A percentile compares a stretch with the other conserved stretches of the same genome.
Evolutionary conservation across 1,284 basidiomycete genomes (phyloP).

Genomic region (Leccinum huronense): DNA sequence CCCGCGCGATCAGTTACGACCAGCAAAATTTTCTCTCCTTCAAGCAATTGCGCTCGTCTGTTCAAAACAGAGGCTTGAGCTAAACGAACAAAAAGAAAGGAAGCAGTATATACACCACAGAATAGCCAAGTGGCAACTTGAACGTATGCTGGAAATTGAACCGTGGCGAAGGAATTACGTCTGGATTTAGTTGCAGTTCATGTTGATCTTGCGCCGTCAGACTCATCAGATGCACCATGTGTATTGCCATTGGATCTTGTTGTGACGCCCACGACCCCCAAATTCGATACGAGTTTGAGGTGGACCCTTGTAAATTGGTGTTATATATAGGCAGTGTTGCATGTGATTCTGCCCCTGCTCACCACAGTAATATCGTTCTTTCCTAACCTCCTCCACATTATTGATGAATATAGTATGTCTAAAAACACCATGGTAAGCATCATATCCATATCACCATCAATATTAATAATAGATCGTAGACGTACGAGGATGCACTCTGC

Average conservation of each 20-base stretch:
- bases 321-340: too few species aligned
- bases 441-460: neutral
- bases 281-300: too few species aligned
- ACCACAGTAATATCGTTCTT: conserved; percentile 8
- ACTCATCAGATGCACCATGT: conserved; percentile 38
- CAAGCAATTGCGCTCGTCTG: conserved; percentile 41
- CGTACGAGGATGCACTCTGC: neutral
- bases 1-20: conserved; percentile 39
- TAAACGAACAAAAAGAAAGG: neutral
- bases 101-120: too few species aligned
- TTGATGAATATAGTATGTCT: conserved; percentile 24
- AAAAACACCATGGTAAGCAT: conserved; percentile 3
- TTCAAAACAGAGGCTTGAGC: neutral
- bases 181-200: conserved; percentile 39
- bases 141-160: conserved; percentile 34
- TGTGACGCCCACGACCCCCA: too few species aligned
- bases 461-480: conserved; percentile 6
- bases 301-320: too few species aligned
- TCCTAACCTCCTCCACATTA: conserved; percentile 6
- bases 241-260: too few species aligned
- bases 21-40: conserved; percentile 42
- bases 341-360: too few species aligned
- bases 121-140: conserved; percentile 34
- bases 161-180: conserved; percentile 41
- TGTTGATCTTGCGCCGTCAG: conserved; percentile 45